A percentile compares a stretch with the other conserved stretches of the same genome.
phyloP scores from a whole-genome alignment of 768 basidiomycete genomes.

The Rhizopogon vulgaris region DNA sequence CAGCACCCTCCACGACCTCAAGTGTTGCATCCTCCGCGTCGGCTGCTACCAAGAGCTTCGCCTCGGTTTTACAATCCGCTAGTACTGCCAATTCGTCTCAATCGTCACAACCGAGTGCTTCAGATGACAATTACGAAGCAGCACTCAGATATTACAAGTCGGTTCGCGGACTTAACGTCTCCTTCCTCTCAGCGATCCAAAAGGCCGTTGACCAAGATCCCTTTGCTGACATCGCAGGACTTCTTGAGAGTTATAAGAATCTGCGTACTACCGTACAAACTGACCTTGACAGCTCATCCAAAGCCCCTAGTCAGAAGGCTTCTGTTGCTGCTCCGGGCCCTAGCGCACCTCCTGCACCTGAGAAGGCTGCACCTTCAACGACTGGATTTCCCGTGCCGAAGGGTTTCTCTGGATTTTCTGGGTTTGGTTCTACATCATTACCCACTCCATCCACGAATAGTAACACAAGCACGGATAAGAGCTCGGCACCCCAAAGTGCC shows the following conservation, averaged over 20 bases:
- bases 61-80: conserved; percentile 7
- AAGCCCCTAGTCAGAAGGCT: conserved; percentile 2
- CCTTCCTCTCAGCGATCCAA: conserved; percentile 52
- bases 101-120: conserved; percentile 8
- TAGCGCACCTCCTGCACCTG: conserved; percentile 4
- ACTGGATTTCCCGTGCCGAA: conserved; percentile 26
- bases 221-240: conserved; percentile 53
- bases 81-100: conserved; percentile 28
- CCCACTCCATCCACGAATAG: conserved; percentile 6
- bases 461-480: conserved; percentile 12
- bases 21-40: conserved; percentile 9
- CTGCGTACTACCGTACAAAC: conserved; percentile 49
- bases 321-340: conserved; percentile 10
- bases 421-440: conserved; percentile 22
- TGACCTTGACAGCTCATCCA: conserved; percentile 40
- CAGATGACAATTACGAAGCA: conserved; percentile 23
- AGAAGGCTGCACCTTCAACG: conserved; percentile 10
- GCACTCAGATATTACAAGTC: conserved; percentile 57
- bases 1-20: conserved; percentile 15
- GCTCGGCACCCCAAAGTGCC: conserved; percentile 20
- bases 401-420: conserved; percentile 32
- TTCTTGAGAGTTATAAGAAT: conserved; percentile 55
- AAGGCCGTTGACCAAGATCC: conserved; percentile 62
- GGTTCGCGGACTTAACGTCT: conserved; percentile 70
- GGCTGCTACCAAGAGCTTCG: conserved; percentile 4